Conservation (phyloP, 805 yeast genomes). For the Schwanniomyces yamadae region DNA sequence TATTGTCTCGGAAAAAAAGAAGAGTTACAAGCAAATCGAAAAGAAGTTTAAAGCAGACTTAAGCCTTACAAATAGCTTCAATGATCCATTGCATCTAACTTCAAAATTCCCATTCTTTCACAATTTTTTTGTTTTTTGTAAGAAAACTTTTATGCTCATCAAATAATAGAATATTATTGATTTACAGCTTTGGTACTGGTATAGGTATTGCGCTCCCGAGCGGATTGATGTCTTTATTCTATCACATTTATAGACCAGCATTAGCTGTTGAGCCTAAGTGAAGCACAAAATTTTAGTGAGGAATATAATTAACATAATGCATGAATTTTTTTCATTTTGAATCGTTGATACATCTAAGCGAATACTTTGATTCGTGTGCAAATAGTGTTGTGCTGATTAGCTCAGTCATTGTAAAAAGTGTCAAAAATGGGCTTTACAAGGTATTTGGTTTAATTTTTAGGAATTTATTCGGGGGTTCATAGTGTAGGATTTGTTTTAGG, state of each 20-base stretch:
- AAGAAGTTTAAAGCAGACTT: conserved; percentile 28
- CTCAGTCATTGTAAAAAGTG: conserved; percentile 18
- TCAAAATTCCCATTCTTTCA: conserved; percentile 21
- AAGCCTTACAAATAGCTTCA: conserved; percentile 19
- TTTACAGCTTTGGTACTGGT: conserved; percentile 37
- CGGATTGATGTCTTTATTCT: too few species aligned
- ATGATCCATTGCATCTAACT: conserved; percentile 33
- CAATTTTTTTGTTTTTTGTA: conserved; percentile 14
- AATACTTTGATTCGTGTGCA: too few species aligned
- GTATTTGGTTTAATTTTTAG: conserved; percentile 11
- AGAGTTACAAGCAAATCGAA: conserved; percentile 30
- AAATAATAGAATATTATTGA: conserved; percentile 18
- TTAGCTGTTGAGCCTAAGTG: too few species aligned
- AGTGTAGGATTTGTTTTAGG: too few species aligned
- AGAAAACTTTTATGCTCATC: conserved; percentile 10
- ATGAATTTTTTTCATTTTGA: too few species aligned
- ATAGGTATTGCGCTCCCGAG: conserved; percentile 38
- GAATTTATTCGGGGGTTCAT: too few species aligned
- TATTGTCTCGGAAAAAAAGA: conserved; percentile 17
- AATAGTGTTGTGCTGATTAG: too few species aligned
- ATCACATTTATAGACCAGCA: too few species aligned
- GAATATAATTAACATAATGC: too few species aligned
- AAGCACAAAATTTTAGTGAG: too few species aligned
- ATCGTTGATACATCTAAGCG: too few species aligned
- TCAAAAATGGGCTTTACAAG: conserved; percentile 27